These are phyloP conservation scores for Ulota crispa DNA, from an alignment of 225 moss, liverwort and hornwort genomes.

Conservation along the genomic window DNA sequence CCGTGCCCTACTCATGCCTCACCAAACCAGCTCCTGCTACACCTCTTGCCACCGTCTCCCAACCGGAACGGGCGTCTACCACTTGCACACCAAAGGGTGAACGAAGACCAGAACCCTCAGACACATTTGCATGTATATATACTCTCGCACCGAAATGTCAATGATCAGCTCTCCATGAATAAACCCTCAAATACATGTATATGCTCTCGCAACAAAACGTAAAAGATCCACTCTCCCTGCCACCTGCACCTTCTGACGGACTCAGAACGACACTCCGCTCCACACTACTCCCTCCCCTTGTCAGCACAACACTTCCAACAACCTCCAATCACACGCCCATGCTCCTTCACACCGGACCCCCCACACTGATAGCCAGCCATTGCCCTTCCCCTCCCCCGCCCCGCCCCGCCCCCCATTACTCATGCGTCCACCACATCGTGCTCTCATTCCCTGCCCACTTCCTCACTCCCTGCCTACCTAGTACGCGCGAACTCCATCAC, in stretches of 20 bases:
- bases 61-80: too few relatives aligned
- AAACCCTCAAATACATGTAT: not conserved
- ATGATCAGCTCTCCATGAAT: not conserved
- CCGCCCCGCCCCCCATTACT: too few relatives aligned
- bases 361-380: too few relatives aligned
- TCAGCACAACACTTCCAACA: not conserved
- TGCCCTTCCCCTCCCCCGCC: too few relatives aligned
- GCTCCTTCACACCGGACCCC: not conserved
- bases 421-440: too few relatives aligned
- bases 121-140: too few relatives aligned
- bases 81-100: too few relatives aligned
- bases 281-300: not conserved
- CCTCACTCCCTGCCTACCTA: not conserved
- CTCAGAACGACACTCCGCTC: too few relatives aligned
- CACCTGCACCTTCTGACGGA: too few relatives aligned
- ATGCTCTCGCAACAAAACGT: not conserved
- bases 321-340: not conserved
- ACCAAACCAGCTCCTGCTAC: not conserved
- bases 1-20: not conserved
- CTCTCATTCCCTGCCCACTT: not conserved
- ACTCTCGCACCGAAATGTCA: not conserved
- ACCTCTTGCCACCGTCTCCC: not conserved
- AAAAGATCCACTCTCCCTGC: not conserved
- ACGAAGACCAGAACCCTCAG: not conserved
- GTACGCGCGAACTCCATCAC: not conserved